Evolutionary conservation across 2,329 filamentous ascomycete species (phyloP).

Genomic region (Ophiostoma quercus): DNA sequence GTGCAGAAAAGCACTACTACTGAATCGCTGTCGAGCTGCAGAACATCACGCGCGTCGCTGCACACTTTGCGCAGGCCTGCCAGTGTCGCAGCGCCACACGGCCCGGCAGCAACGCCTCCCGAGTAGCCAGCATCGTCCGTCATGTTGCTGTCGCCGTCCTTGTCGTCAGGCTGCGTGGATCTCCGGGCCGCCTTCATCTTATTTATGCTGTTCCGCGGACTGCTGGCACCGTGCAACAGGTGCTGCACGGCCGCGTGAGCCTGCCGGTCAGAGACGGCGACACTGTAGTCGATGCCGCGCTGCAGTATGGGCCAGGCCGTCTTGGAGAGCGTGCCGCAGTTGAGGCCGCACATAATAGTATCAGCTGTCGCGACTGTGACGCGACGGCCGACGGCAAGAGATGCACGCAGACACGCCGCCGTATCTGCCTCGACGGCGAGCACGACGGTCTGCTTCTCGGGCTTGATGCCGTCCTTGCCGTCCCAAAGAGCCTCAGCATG

Average conservation of each 20-base stretch:
- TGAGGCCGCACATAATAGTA: constrained; percentile 70
- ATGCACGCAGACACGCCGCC: constrained; percentile 54
- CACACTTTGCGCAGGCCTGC: constrained; percentile 42
- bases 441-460: constrained; percentile 36
- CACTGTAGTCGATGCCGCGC: constrained; percentile 53
- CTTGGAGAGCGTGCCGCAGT: constrained; percentile 63
- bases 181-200: background rate
- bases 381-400: constrained; percentile 45
- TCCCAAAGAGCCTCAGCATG: constrained; percentile 14
- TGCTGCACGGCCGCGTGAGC: constrained; percentile 54
- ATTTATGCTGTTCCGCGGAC: background rate
- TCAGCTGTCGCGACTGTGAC: constrained; percentile 49
- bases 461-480: constrained; percentile 26
- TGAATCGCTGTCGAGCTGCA: constrained; percentile 19
- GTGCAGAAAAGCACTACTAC: constrained; percentile 25
- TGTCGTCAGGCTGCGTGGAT: background rate
- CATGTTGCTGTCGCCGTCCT: background rate
- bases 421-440: constrained; percentile 65
- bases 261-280: constrained; percentile 58
- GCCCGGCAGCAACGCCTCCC: constrained; percentile 31
- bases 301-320: constrained; percentile 59
- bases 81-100: constrained; percentile 41
- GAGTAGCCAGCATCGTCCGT: background rate
- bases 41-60: constrained; percentile 20
- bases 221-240: constrained; percentile 36